Conservation (phyloP, 2,329 filamentous ascomycete species). For the Lasiodiplodia sp. region DNA sequence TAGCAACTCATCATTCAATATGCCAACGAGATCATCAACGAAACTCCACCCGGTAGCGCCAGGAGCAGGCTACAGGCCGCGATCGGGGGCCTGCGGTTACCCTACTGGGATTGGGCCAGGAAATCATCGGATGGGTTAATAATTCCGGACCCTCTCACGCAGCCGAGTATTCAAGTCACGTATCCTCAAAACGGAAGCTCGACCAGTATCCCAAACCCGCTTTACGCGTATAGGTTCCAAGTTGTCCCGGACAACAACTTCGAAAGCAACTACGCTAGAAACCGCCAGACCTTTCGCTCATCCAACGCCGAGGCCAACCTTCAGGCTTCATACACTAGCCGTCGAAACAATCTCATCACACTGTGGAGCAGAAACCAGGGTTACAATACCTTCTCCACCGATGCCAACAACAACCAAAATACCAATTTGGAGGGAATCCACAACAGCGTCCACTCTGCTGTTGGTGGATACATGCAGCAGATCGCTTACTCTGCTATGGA, state of each 20-base stretch:
- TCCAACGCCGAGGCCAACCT: conserved; percentile 29
- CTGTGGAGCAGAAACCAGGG: conserved; percentile 30
- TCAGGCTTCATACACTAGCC: conserved; percentile 24
- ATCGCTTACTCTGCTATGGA: conserved; percentile 78
- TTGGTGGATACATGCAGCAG: conserved; percentile 64
- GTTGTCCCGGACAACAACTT: conserved; percentile 5
- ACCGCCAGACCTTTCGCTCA: conserved; percentile 55
- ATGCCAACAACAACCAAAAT: conserved; percentile 30
- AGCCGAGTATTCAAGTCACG: conserved; percentile 45
- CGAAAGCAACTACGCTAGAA: conserved; percentile 43
- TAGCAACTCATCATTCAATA: conserved; percentile 49
- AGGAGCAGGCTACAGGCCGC: conserved; percentile 46
- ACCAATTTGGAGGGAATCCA: conserved; percentile 36
- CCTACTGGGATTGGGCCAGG: conserved; percentile 56
- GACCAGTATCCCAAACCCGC: conserved; percentile 44
- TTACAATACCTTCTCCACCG: conserved; percentile 32
- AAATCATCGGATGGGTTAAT: conserved; percentile 40
- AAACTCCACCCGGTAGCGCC: conserved; percentile 43
- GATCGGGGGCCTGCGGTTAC: conserved; percentile 48
- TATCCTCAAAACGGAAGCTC: conserved; percentile 42
- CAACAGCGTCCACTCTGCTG: conserved; percentile 38
- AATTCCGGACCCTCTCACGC: conserved; percentile 43
- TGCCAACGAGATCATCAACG: conserved; percentile 45
- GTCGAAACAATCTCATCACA: conserved; percentile 33
- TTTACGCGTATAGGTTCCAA: conserved; percentile 48